Conservation (phyloP, 2,329 filamentous ascomycete genomes). For the Cercospora nicotianae region DNA sequence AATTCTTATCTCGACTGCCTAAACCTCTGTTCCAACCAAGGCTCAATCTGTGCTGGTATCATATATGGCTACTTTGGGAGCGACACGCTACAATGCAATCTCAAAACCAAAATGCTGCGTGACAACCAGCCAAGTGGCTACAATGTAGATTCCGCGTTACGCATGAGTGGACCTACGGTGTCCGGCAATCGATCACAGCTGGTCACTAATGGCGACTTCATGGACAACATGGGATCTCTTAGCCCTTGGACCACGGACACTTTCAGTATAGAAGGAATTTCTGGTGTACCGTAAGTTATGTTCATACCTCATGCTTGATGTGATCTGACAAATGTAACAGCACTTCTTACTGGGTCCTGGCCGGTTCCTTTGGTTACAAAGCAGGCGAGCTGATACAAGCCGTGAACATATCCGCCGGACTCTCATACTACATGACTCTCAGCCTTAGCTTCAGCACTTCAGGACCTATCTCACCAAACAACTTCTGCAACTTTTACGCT, state of each 20-base stretch:
- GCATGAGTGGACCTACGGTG: background rate
- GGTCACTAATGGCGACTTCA: slow-evolving; percentile 2
- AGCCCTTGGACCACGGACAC: slow-evolving; percentile 1
- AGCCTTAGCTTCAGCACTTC: background rate
- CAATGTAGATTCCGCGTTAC: background rate
- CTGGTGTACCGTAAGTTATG: background rate
- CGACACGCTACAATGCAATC: slow-evolving; percentile 3
- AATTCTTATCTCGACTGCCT: slow-evolving; percentile 5
- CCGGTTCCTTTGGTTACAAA: background rate
- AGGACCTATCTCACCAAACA: background rate
- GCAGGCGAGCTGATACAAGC: slow-evolving; percentile 1
- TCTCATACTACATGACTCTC: background rate
- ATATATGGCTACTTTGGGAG: background rate
- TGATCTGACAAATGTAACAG: background rate
- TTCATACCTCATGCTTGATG: background rate
- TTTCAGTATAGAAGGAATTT: background rate
- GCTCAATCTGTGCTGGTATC: background rate
- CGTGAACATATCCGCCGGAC: background rate
- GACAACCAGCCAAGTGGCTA: background rate
- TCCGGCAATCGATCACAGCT: background rate
- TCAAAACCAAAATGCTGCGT: slow-evolving; percentile 9
- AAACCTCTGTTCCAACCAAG: slow-evolving; percentile 6
- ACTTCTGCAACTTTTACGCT: slow-evolving; percentile 7
- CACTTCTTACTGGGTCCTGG: background rate
- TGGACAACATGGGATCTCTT: background rate